phyloP scores from a whole-genome alignment of 306 rosid species.

The Trifolium subterraneum region DNA sequence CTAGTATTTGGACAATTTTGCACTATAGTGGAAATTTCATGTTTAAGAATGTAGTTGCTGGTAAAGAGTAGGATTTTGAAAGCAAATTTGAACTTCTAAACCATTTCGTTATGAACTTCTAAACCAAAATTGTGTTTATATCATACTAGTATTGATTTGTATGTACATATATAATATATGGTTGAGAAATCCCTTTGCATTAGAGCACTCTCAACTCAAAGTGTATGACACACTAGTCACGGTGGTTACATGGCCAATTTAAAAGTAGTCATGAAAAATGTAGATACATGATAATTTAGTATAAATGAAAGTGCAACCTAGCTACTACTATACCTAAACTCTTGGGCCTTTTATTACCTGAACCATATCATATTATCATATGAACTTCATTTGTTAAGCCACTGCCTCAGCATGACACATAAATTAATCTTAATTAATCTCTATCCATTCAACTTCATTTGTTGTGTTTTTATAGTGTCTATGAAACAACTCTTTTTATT shows the following conservation, averaged over 20 bases:
- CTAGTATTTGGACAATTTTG: background rate
- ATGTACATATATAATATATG: background rate
- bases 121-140: too few species aligned
- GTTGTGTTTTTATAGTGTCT: slow-evolving; percentile 33
- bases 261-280: slow-evolving; percentile 9
- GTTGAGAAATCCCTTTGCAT: slow-evolving; percentile 2
- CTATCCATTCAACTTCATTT: slow-evolving; percentile 21
- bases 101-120: too few species aligned
- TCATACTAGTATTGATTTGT: background rate
- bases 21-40: too few species aligned
- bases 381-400: slow-evolving; percentile 34
- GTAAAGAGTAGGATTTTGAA: too few species aligned
- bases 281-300: background rate
- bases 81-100: too few species aligned
- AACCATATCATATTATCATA: slow-evolving; percentile 34
- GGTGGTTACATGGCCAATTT: slow-evolving; percentile 19
- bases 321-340: slow-evolving; percentile 21
- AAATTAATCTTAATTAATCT: slow-evolving; percentile 31
- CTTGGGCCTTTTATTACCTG: slow-evolving; percentile 31
- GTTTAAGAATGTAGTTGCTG: too few species aligned
- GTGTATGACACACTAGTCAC: slow-evolving; percentile 8
- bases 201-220: background rate
- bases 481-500: background rate
- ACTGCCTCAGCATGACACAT: slow-evolving; percentile 40
- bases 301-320: slow-evolving; percentile 16